These are phyloP conservation scores for Leccinum broughii DNA, from an alignment of 768 basidiomycete species.

Conservation along the genomic window DNA sequence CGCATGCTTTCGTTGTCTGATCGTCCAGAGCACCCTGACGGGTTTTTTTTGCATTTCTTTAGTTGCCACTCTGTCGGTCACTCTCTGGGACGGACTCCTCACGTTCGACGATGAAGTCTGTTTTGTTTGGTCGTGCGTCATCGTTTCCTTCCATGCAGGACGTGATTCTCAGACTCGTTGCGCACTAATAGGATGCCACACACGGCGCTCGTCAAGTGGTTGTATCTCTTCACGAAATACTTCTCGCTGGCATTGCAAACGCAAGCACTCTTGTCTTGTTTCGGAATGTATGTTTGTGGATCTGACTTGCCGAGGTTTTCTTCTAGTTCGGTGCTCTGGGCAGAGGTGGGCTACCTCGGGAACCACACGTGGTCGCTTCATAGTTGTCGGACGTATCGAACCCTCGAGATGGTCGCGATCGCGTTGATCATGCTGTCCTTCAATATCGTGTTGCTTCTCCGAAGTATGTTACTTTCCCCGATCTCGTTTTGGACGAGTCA, in stretches of 20 bases:
- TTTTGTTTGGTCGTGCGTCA: conserved; percentile 28
- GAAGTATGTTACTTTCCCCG: conserved; percentile 19
- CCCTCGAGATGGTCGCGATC: conserved; percentile 14
- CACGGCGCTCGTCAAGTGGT: conserved; percentile 24
- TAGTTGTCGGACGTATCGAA: conserved; percentile 15
- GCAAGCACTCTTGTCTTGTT: conserved; percentile 5
- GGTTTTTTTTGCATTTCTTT: neutral
- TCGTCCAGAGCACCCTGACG: neutral
- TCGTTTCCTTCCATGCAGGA: neutral
- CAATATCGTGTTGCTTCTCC: conserved; percentile 21
- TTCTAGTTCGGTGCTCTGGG: neutral
- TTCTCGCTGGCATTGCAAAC: conserved; percentile 16
- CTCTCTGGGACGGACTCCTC: conserved; percentile 24
- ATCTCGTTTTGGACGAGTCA: neutral
- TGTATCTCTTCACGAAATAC: conserved; percentile 30
- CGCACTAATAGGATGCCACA: conserved; percentile 16
- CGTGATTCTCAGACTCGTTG: neutral
- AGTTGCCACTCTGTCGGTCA: conserved; percentile 16
- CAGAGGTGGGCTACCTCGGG: conserved; percentile 1
- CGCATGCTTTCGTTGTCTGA: neutral
- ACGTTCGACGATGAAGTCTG: conserved; percentile 19
- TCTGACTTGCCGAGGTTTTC: neutral
- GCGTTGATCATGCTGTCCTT: conserved; percentile 18
- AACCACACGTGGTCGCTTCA: neutral
- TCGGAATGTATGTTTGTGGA: neutral